Evolutionary conservation across 2,329 filamentous ascomycete genomes (phyloP).

Genomic region (Hawksworthiomyces lignivorus): DNA sequence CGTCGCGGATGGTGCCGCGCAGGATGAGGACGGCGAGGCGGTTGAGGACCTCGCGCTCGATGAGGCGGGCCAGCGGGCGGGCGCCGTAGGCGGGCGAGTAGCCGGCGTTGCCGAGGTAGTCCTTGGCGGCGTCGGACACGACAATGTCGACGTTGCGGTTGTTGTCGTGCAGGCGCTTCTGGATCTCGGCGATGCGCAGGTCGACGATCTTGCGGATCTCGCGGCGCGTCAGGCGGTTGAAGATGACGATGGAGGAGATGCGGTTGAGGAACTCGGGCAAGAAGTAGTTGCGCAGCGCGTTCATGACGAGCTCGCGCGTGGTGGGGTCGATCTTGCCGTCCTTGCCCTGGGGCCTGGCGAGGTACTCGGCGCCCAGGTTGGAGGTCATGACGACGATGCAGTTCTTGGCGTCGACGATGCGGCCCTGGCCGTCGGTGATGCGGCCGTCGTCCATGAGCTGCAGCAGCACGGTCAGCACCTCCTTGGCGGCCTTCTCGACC

Average conservation of each 20-base stretch:
- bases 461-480: slow-evolving; percentile 91
- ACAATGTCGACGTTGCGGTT: slow-evolving; percentile 77
- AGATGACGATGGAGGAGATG: slow-evolving; percentile 93
- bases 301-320: slow-evolving; percentile 85
- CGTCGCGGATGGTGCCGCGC: slow-evolving; percentile 74
- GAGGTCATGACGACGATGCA: slow-evolving; percentile 99
- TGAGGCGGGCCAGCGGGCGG: slow-evolving; percentile 76
- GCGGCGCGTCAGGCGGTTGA: slow-evolving; percentile 83
- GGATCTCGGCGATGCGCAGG: slow-evolving; percentile 77
- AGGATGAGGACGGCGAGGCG: slow-evolving; percentile 85
- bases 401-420: slow-evolving; percentile 90
- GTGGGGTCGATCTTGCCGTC: slow-evolving; percentile 81
- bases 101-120: slow-evolving; percentile 83
- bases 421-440: slow-evolving; percentile 95
- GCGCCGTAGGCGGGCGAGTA: slow-evolving; percentile 96
- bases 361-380: slow-evolving; percentile 89
- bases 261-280: slow-evolving; percentile 97
- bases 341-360: slow-evolving; percentile 68
- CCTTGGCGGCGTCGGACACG: slow-evolving; percentile 78
- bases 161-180: slow-evolving; percentile 81
- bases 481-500: slow-evolving; percentile 97
- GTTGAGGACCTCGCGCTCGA: slow-evolving; percentile 97
- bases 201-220: slow-evolving; percentile 97
- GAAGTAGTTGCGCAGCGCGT: slow-evolving; percentile 88
- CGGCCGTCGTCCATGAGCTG: slow-evolving; percentile 99